phyloP scores from a whole-genome alignment of 495 filamentous ascomycete species.

The Penicillium malachiteum region DNA sequence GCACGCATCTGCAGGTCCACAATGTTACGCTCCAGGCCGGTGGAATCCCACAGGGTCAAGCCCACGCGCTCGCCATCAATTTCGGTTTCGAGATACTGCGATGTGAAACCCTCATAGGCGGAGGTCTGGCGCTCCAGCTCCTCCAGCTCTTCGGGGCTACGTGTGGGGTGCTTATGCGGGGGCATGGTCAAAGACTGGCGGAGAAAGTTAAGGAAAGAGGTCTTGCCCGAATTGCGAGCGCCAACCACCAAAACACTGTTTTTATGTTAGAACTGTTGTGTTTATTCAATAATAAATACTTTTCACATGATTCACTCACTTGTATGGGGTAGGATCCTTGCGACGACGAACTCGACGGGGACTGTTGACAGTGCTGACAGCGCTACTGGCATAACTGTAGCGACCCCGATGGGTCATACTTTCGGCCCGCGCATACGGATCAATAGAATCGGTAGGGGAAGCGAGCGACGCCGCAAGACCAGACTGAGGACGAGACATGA shows the following conservation, averaged over 20 bases:
- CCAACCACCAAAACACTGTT: slow-evolving; percentile 88
- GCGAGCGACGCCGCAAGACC: slow-evolving; percentile 11
- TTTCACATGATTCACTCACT: slow-evolving; percentile 63
- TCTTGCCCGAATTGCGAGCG: slow-evolving; percentile 87
- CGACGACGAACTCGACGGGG: slow-evolving; percentile 87
- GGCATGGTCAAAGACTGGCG: slow-evolving; percentile 78
- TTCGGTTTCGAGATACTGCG: slow-evolving; percentile 90
- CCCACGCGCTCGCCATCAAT: slow-evolving; percentile 91
- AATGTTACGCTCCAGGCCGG: slow-evolving; percentile 87
- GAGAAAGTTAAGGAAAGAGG: slow-evolving; percentile 94
- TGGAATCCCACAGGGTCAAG: slow-evolving; percentile 93
- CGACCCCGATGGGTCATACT: slow-evolving; percentile 98
- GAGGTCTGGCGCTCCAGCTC: slow-evolving; percentile 36
- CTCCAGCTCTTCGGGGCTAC: slow-evolving; percentile 53
- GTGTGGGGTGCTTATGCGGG: slow-evolving; percentile 65
- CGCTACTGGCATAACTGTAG: slow-evolving; percentile 94
- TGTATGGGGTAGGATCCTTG: slow-evolving; percentile 97
- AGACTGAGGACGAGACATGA: slow-evolving; percentile 20
- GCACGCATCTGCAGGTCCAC: slow-evolving; percentile 92
- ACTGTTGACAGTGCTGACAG: slow-evolving; percentile 89
- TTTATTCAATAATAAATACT: neutral
- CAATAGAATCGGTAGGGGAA: slow-evolving; percentile 51
- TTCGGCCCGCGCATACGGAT: slow-evolving; percentile 78
- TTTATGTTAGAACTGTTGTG: slow-evolving; percentile 11
- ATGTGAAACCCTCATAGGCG: slow-evolving; percentile 68